Base-by-base conservation (phyloP, 169 alveolate species). In the Plasmodium sp. region DNA sequence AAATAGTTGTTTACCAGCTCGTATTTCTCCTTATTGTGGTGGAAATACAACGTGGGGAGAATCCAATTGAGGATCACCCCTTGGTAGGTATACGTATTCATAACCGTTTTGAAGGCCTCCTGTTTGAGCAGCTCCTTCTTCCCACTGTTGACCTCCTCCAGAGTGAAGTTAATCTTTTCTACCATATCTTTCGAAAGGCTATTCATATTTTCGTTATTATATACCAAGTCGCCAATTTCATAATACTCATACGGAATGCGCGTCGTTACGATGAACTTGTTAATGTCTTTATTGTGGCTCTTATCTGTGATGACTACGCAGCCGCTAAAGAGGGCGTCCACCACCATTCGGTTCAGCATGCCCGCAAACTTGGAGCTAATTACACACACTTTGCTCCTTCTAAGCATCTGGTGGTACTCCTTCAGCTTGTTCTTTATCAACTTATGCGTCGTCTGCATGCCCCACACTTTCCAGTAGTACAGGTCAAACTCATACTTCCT, bases 381-480 rank as follows among this genome's bases (percentile, higher is more conserved):
- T 58, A 88, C 31, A 88, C 94, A 88, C 36, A 88, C 71, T 88
- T 88, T 88, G 51, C 94, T 88, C 51, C 94, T 88, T 56, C 83
- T 27, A 45, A 88, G 43, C 12, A 79, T 58, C 0, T 79, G 10
- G 1, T n/a, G 43, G 51, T 79, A 88, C 51, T 88, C 94, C 18
- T 80, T 88, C 54, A 88, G 43, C 58, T 88, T 88, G 39, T 88
- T 88, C 54, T 88, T 88, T 45, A 88, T 88, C 18, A 88, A 71
- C 51, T 88, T 88, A 43, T 88, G 94, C 4, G 94, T 88, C n/a
- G 94, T 88, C 54, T 88, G 94, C 72, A 88, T 80, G 33, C 94
- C 94, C 94, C 94, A 88, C 34, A 88, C 86, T 58, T 88, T 88
- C 94, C 94, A 88, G 51, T 88, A 88, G 51, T 88, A 62, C 2